Evolutionary conservation across 495 filamentous ascomycete genomes (phyloP).

Genomic region (Talaromyces nanjingensis): DNA sequence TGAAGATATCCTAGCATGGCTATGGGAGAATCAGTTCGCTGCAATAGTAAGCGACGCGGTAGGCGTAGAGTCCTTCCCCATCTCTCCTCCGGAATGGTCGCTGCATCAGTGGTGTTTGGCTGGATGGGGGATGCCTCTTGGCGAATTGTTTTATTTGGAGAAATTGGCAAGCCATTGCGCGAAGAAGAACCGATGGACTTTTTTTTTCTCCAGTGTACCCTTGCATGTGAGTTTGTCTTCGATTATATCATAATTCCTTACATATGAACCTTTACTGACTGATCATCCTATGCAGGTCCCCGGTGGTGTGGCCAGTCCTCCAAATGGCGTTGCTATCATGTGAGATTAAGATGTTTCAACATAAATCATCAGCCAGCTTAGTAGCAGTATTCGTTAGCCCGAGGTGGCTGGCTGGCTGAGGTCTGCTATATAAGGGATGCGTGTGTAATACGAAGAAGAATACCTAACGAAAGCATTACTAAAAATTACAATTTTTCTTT

Average conservation of each 20-base stretch:
- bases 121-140: slow-evolving; percentile 49
- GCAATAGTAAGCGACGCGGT: slow-evolving; percentile 42
- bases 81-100: slow-evolving; percentile 6
- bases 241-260: no score
- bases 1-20: slow-evolving; percentile 35
- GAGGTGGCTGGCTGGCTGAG: no score
- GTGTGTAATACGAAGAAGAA: no score
- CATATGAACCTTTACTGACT: background rate
- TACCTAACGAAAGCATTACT: no score
- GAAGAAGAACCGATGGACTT: slow-evolving; percentile 35
- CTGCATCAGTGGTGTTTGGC: slow-evolving; percentile 45
- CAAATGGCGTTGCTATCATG: slow-evolving; percentile 43
- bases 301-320: slow-evolving; percentile 48
- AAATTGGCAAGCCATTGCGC: slow-evolving; percentile 36
- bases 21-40: slow-evolving; percentile 44
- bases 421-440: no score
- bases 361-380: no score
- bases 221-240: slow-evolving; percentile 31
- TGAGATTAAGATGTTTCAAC: slow-evolving; percentile 12
- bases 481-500: no score
- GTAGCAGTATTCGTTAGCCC: no score
- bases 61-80: background rate
- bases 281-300: slow-evolving; percentile 21
- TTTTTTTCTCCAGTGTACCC: slow-evolving; percentile 48
- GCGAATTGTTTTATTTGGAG: slow-evolving; percentile 51